These are phyloP conservation scores for Ophiostoma australiae DNA, from an alignment of 2,329 filamentous ascomycete species.

Conservation along the genomic window DNA sequence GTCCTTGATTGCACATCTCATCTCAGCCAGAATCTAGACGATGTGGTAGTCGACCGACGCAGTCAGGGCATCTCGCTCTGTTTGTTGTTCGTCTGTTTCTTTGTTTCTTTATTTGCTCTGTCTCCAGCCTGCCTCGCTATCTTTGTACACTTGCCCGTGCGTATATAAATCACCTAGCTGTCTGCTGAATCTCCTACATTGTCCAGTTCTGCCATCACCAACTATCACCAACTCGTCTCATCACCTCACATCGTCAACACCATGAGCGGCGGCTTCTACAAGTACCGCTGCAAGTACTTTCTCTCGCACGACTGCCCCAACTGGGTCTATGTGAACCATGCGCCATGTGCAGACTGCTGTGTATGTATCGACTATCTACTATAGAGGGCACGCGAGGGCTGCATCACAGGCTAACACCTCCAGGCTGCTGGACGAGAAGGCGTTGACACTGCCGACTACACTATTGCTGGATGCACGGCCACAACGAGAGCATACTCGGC, in stretches of 20 bases:
- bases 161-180: neutral
- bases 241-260: neutral
- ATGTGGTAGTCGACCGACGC: neutral
- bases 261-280: conserved; percentile 41
- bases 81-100: neutral
- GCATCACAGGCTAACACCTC: neutral
- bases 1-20: neutral
- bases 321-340: conserved; percentile 47
- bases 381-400: neutral
- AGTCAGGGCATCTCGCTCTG: neutral
- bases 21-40: neutral
- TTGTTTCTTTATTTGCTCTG: neutral
- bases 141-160: neutral
- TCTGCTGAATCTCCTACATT: neutral
- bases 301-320: conserved; percentile 45
- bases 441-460: neutral
- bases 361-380: conserved; percentile 34
- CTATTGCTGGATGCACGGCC: neutral
- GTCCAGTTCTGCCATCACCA: neutral
- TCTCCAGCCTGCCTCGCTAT: neutral
- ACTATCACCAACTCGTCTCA: neutral
- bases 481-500: neutral
- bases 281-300: conserved; percentile 50
- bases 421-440: conserved; percentile 1
- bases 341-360: conserved; percentile 43